A percentile compares a stretch with the other conserved stretches of the same genome.
These are phyloP conservation scores for Candida suzukii DNA, from an alignment of 805 yeast genomes.

Conservation along the genomic window DNA sequence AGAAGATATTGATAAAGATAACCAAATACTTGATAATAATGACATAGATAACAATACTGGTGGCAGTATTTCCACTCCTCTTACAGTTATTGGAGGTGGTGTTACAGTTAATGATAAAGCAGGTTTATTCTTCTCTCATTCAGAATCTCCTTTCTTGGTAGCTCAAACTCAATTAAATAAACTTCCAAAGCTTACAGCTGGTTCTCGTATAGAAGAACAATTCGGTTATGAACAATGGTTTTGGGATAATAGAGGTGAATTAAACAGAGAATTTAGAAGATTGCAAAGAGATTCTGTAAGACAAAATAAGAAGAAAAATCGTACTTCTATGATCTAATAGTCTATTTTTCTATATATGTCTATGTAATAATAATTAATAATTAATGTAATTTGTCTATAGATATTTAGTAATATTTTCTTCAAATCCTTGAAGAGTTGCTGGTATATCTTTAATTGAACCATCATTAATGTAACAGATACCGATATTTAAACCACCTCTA, in stretches of 20 bases:
- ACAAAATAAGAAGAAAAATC: constrained; percentile 37
- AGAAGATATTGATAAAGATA: constrained; percentile 39
- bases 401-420: not conserved
- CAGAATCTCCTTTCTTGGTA: constrained; percentile 77
- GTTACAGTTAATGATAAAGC: constrained; percentile 14
- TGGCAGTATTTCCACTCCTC: too few species aligned
- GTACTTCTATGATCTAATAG: constrained; percentile 3
- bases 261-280: constrained; percentile 68
- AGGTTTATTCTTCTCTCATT: constrained; percentile 76
- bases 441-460: constrained; percentile 1
- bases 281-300: constrained; percentile 69
- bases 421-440: not conserved
- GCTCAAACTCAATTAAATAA: constrained; percentile 78
- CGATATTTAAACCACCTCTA: constrained; percentile 1
- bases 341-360: too few species aligned
- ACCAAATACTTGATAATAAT: constrained; percentile 17
- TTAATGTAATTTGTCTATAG: not conserved
- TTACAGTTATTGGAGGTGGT: not conserved
- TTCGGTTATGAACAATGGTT: constrained; percentile 67
- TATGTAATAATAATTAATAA: not conserved
- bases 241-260: constrained; percentile 75
- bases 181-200: constrained; percentile 33
- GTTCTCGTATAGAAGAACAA: constrained; percentile 17
- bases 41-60: not conserved
- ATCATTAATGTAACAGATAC: constrained; percentile 1